A percentile compares a stretch with the other conserved stretches of the same genome.
Evolutionary conservation across 768 basidiomycete genomes (phyloP).

Genomic region (Hydnum rufescens): DNA sequence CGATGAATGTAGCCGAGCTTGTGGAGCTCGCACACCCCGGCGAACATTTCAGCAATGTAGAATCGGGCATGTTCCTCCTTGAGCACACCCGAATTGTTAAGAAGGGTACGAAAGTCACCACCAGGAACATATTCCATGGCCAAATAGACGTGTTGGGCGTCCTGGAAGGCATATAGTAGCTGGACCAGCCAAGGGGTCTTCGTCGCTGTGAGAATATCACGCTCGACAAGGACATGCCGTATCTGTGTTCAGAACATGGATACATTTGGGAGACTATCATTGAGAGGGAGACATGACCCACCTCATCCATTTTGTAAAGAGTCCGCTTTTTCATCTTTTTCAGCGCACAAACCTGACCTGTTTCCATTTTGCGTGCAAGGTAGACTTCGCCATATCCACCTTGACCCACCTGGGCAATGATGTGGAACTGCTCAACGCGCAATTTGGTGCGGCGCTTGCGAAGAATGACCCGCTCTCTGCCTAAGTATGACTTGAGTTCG

Average conservation of each 20-base stretch:
- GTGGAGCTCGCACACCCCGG: slow-evolving; percentile 80
- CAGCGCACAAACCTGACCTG: slow-evolving; percentile 88
- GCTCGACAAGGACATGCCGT: slow-evolving; percentile 93
- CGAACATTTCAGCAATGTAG: slow-evolving; percentile 98
- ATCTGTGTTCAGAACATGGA: slow-evolving; percentile 30
- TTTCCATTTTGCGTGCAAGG: slow-evolving; percentile 84
- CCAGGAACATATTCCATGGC: slow-evolving; percentile 99
- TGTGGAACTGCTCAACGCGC: slow-evolving; percentile 87
- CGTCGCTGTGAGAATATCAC: slow-evolving; percentile 92
- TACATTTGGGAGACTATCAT: neutral
- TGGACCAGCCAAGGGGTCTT: slow-evolving; percentile 95
- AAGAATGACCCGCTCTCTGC: slow-evolving; percentile 83
- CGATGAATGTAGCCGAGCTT: slow-evolving; percentile 97
- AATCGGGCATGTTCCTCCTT: slow-evolving; percentile 95
- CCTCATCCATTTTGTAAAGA: slow-evolving; percentile 96
- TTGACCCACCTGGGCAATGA: slow-evolving; percentile 96
- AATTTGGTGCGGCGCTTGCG: slow-evolving; percentile 84
- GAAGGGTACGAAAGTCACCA: slow-evolving; percentile 90
- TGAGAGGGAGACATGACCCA: slow-evolving; percentile 16
- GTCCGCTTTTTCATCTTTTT: slow-evolving; percentile 97
- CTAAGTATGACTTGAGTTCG: slow-evolving; percentile 86
- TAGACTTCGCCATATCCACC: slow-evolving; percentile 98
- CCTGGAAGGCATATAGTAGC: slow-evolving; percentile 93
- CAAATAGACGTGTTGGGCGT: slow-evolving; percentile 73
- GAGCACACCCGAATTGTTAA: slow-evolving; percentile 94